Conservation (phyloP, 352 stramenopile genomes). For the Phytophthora cajani region DNA sequence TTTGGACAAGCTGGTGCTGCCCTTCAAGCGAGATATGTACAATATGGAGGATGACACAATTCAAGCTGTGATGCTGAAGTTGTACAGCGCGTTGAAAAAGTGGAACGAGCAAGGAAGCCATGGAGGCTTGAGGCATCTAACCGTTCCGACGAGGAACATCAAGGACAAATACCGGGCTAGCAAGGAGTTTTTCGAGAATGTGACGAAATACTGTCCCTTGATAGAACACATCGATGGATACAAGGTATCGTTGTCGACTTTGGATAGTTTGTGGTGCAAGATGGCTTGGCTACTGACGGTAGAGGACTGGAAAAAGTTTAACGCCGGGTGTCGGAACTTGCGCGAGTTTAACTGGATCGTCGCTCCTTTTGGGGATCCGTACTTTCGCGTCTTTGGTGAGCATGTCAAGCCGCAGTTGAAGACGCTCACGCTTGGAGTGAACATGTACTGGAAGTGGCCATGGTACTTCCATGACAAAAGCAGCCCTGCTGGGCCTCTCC, state of each 20-base stretch:
- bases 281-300: conserved; percentile 29
- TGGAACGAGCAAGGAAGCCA: conserved; percentile 21
- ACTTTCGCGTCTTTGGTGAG: conserved; percentile 44
- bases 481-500: conserved; percentile 3
- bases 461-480: conserved; percentile 34
- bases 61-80: conserved; percentile 10
- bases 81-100: conserved; percentile 32
- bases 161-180: conserved; percentile 6
- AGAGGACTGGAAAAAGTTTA: conserved; percentile 36
- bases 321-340: conserved; percentile 30
- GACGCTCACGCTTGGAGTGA: conserved; percentile 36
- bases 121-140: conserved; percentile 37
- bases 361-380: conserved; percentile 38
- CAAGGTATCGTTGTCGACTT: conserved; percentile 26
- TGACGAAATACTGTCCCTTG: conserved; percentile 28
- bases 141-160: conserved; percentile 15
- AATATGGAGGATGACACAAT: conserved; percentile 2
- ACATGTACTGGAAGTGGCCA: conserved; percentile 46
- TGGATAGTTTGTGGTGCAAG: conserved; percentile 24
- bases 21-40: conserved; percentile 1
- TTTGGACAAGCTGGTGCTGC: conserved; percentile 30
- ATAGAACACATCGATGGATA: conserved; percentile 41
- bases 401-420: conserved; percentile 37
- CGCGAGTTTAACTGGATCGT: conserved; percentile 45
- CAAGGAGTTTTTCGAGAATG: conserved; percentile 38